phyloP scores from a whole-genome alignment of 805 yeast species.

The Zygosaccharomyces pseudorouxii region DNA sequence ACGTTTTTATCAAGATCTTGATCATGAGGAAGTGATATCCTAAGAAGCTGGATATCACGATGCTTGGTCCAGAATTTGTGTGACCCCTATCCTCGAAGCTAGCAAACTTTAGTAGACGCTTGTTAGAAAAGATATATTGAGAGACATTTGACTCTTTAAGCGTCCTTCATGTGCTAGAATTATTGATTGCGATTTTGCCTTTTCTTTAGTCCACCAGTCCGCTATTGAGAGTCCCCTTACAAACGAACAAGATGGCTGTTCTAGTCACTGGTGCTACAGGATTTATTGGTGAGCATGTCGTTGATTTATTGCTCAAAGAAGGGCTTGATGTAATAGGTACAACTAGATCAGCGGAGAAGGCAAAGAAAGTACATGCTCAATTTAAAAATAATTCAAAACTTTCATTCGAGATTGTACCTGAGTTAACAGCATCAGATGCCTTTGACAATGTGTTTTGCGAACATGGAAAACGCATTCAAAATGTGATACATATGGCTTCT shows the following conservation, averaged over 20 bases:
- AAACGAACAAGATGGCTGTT: background rate
- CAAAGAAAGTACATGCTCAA: background rate
- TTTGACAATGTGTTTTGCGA: slow-evolving; percentile 6
- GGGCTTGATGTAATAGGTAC: background rate
- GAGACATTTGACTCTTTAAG: no score
- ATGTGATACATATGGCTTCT: slow-evolving; percentile 58
- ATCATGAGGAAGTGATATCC: no score
- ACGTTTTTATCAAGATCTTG: no score
- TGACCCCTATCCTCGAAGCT: no score
- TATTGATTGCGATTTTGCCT: no score
- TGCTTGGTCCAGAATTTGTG: no score
- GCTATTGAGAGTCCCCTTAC: no score
- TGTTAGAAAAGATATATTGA: no score
- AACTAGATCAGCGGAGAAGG: background rate
- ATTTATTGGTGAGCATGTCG: slow-evolving; percentile 1
- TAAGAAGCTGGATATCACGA: no score
- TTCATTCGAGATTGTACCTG: slow-evolving; percentile 3
- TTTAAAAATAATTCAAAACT: slow-evolving; percentile 1
- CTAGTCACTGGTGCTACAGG: slow-evolving; percentile 3
- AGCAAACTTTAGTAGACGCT: no score
- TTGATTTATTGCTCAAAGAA: background rate
- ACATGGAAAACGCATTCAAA: slow-evolving; percentile 45
- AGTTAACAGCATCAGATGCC: background rate
- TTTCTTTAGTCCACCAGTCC: no score
- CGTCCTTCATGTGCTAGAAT: no score